Conservation (phyloP, 208 protist genomes). For the Leishmania aethiopica region DNA sequence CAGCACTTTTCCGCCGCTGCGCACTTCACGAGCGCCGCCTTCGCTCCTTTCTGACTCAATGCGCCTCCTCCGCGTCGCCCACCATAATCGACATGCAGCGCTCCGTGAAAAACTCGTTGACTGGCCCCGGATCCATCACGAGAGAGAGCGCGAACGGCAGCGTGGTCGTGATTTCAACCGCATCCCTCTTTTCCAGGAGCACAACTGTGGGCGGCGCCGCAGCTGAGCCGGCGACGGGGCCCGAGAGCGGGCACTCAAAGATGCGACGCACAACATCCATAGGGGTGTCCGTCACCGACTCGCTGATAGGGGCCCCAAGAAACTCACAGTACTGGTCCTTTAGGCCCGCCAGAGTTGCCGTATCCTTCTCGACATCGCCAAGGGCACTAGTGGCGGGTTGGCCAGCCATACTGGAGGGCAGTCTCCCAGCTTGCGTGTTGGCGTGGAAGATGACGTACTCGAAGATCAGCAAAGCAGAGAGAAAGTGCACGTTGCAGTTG, state of each 20-base stretch:
- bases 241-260: conserved; percentile 22
- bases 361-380: neutral
- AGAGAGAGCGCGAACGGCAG: conserved; percentile 89
- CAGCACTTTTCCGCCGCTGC: neutral
- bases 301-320: conserved; percentile 31
- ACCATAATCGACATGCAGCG: conserved; percentile 61
- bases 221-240: neutral
- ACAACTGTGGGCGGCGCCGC: neutral
- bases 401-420: neutral
- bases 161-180: conserved; percentile 82
- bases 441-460: conserved; percentile 72
- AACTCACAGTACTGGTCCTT: conserved; percentile 45
- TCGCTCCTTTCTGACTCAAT: neutral
- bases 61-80: neutral
- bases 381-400: neutral
- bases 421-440: neutral
- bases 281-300: conserved; percentile 16
- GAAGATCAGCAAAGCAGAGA: conserved; percentile 67
- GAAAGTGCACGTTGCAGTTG: conserved; percentile 61
- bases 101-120: conserved; percentile 84
- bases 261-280: conserved; percentile 46
- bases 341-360: conserved; percentile 4
- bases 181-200: conserved; percentile 42
- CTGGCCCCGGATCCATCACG: conserved; percentile 68
- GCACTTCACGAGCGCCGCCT: neutral